Evolutionary conservation across 177 flowering plant genomes (phyloP), one percentile per base, ranked within the genome.

Genomic region (Telopea speciosissima): DNA sequence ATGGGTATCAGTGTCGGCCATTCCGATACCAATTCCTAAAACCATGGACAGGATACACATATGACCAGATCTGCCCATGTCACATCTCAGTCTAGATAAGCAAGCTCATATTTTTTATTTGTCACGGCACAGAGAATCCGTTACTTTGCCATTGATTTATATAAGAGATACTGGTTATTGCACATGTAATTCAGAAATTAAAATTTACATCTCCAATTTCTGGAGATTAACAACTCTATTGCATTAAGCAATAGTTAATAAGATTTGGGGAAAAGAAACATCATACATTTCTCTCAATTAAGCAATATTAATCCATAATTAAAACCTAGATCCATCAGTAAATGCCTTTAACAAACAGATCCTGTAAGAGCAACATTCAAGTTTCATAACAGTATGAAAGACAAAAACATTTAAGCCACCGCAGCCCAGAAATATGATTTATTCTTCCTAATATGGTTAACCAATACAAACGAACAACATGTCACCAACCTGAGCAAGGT

Each of bases 401-500:
- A 52, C 65, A 63, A 23, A 8, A 23, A 8, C 28, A 24, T 42
- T 62, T 42, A 62, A 65, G 22, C n/a, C 28, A 31, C 31, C 3
- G 12, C 22, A 45, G 12, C 16, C 64, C 49, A 22, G 26, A 26
- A n/a, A 23, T 65, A n/a, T 26, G 36, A 31, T 24, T 58, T 22
- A 49, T 22, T 58, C 36, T 24, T 23, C 65, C 19, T 52, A 3
- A 28, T 49, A 66, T 56, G 49, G 63, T 58, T 24, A 61, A 19
- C 26, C 16, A 14, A 19, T 24, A 63, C n/a, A 63, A 14, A 28
- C n/a, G 25, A 28, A 63, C 66, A 63, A 5, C 19, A 42, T 12
- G 28, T 28, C 21, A 78, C 68, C 59, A 80, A 95, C 99, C 97
- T 95, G 99, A 77, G 99, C 98, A 81, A 95, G 94, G 81, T 95